These are phyloP conservation scores for Ogataea thermomethanolica DNA, from an alignment of 805 yeast species.

Conservation along the genomic window DNA sequence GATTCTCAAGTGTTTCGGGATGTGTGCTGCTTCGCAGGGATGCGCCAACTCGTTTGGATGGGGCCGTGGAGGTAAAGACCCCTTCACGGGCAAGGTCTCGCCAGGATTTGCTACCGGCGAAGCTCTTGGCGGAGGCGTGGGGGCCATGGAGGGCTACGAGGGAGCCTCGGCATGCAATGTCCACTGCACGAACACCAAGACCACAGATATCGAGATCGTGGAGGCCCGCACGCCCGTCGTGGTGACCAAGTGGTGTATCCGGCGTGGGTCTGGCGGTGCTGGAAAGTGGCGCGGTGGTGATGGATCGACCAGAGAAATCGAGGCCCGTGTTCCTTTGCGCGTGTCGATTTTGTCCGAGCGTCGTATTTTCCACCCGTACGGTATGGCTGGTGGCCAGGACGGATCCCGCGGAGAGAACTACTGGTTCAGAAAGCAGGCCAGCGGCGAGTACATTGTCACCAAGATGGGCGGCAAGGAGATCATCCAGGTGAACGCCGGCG, in stretches of 20 bases:
- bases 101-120: slow-evolving; percentile 53
- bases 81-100: slow-evolving; percentile 35
- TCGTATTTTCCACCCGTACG: slow-evolving; percentile 44
- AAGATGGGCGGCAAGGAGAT: slow-evolving; percentile 30
- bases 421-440: slow-evolving; percentile 23
- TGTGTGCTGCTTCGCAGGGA: slow-evolving; percentile 57
- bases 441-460: slow-evolving; percentile 21
- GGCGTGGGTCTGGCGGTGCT: slow-evolving; percentile 46
- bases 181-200: slow-evolving; percentile 52
- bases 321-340: slow-evolving; percentile 32
- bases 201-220: slow-evolving; percentile 52
- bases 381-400: slow-evolving; percentile 41
- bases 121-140: slow-evolving; percentile 53
- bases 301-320: slow-evolving; percentile 46
- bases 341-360: slow-evolving; percentile 44
- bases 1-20: slow-evolving; percentile 50
- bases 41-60: slow-evolving; percentile 57
- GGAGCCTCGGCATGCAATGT: slow-evolving; percentile 49
- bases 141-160: slow-evolving; percentile 46
- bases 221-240: slow-evolving; percentile 51
- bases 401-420: slow-evolving; percentile 39
- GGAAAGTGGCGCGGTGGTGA: slow-evolving; percentile 48
- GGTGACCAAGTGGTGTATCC: slow-evolving; percentile 41
- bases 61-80: slow-evolving; percentile 45
- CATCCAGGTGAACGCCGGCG: slow-evolving; percentile 29